Evolutionary conservation across 768 basidiomycete genomes (phyloP).

Genomic region (Rhodotorula toruloides): DNA sequence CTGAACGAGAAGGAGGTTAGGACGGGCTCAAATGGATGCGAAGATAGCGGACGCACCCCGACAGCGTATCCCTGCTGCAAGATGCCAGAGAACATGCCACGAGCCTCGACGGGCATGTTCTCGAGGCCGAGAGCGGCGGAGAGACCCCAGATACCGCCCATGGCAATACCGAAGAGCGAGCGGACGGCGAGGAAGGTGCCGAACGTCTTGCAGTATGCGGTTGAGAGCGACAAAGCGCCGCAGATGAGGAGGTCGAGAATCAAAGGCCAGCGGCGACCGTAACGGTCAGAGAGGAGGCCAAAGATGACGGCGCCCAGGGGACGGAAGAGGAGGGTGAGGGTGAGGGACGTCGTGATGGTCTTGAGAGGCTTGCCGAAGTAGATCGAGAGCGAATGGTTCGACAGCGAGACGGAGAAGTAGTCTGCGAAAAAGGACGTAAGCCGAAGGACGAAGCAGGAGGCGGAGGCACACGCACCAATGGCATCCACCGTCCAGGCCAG

Average conservation of each 20-base stretch:
- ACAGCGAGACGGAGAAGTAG: conserved; percentile 57
- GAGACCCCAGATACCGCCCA: conserved; percentile 30
- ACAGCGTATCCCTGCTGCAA: conserved; percentile 80
- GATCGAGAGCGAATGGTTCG: conserved; percentile 43
- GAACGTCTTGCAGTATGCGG: conserved; percentile 74
- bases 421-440: background rate
- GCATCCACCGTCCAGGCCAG: conserved; percentile 83
- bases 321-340: conserved; percentile 86
- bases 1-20: background rate
- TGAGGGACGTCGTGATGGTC: conserved; percentile 54
- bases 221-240: conserved; percentile 60
- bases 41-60: conserved; percentile 54
- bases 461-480: conserved; percentile 58
- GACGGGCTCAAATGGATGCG: background rate
- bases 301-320: conserved; percentile 63
- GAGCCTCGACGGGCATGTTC: conserved; percentile 51
- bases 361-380: conserved; percentile 42
- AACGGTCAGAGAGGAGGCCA: conserved; percentile 79
- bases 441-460: background rate
- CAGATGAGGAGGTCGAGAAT: conserved; percentile 69
- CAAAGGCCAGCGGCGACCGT: conserved; percentile 89
- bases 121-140: conserved; percentile 16
- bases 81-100: conserved; percentile 77
- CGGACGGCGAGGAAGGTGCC: conserved; percentile 72
- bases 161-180: conserved; percentile 51